Conservation (phyloP, 1,139 yeast genomes). For the Geotrichum histeridarum region DNA sequence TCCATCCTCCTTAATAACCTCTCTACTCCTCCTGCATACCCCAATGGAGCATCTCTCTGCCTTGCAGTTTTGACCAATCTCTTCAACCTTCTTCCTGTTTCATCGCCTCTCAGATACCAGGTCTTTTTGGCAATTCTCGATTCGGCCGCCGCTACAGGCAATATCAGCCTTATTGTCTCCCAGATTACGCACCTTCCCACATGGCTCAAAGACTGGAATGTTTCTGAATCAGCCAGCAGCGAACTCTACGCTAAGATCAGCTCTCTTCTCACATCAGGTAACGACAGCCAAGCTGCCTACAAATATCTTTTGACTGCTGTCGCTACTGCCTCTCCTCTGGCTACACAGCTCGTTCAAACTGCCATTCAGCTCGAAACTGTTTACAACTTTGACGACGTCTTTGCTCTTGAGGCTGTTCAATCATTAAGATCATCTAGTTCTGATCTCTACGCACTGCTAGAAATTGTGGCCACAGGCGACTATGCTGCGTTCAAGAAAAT, state of each 20-base stretch:
- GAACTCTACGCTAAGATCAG: slow-evolving; percentile 33
- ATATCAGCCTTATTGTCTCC: slow-evolving; percentile 35
- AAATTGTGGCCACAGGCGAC: slow-evolving; percentile 36
- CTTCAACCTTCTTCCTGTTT: slow-evolving; percentile 39
- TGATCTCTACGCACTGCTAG: slow-evolving; percentile 31
- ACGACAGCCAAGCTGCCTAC: slow-evolving; percentile 30
- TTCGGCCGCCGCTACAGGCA: slow-evolving; percentile 35
- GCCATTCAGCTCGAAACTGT: slow-evolving; percentile 30
- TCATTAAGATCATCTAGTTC: slow-evolving; percentile 25
- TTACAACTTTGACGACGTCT: slow-evolving; percentile 37
- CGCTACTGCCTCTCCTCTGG: slow-evolving; percentile 25
- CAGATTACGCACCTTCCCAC: slow-evolving; percentile 38
- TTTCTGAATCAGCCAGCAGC: slow-evolving; percentile 30
- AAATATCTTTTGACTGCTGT: slow-evolving; percentile 33
- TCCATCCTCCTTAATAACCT: slow-evolving; percentile 35
- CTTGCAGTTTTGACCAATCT: slow-evolving; percentile 40
- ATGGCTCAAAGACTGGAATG: slow-evolving; percentile 41
- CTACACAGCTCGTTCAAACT: slow-evolving; percentile 29
- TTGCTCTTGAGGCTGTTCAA: slow-evolving; percentile 35
- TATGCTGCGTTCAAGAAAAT: slow-evolving; percentile 29
- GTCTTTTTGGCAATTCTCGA: slow-evolving; percentile 38
- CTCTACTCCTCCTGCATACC: slow-evolving; percentile 28
- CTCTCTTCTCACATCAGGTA: slow-evolving; percentile 25
- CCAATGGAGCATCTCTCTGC: slow-evolving; percentile 33
- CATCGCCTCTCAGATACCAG: slow-evolving; percentile 32